phyloP scores from a whole-genome alignment of 1,284 basidiomycete species.

The Bondarzewia mesenterica region DNA sequence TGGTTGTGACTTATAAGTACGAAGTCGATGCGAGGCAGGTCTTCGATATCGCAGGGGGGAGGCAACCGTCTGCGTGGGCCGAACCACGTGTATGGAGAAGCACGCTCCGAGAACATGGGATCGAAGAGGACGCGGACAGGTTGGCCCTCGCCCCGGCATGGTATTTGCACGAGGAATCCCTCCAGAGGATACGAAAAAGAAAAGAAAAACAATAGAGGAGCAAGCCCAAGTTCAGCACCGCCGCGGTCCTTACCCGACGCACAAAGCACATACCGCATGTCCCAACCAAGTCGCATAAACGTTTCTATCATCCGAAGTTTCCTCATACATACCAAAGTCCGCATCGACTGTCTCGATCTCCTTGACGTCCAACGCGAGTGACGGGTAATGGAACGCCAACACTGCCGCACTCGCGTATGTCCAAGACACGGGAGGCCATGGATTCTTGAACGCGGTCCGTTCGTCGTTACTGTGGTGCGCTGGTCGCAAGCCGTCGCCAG shows the following conservation, averaged over 20 bases:
- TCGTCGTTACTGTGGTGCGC: no score
- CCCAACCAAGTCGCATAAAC: slow-evolving; percentile 26
- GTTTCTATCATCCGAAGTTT: neutral
- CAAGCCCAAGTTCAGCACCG: neutral
- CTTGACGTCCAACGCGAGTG: neutral
- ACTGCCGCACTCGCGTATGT: no score
- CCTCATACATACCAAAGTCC: neutral
- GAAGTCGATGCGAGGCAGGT: slow-evolving; percentile 25
- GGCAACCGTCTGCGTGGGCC: slow-evolving; percentile 22
- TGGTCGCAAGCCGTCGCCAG: no score
- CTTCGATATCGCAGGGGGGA: slow-evolving; percentile 23
- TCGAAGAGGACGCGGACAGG: slow-evolving; percentile 25
- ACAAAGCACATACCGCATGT: slow-evolving; percentile 21
- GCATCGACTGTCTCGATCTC: neutral
- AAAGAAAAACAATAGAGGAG: no score
- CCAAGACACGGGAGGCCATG: no score
- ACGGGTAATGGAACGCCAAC: no score
- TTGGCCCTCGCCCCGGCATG: slow-evolving; percentile 9
- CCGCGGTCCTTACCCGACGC: neutral
- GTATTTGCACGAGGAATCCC: slow-evolving; percentile 22
- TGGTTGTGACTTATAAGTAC: slow-evolving; percentile 28
- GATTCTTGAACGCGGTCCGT: no score
- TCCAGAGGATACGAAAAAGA: no score
- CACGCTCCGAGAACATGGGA: slow-evolving; percentile 25
- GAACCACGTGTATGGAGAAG: slow-evolving; percentile 19